Evolutionary conservation across 192 early-diverging fungal genomes (phyloP).

Genomic region (Ramicandelaber brevisporus): DNA sequence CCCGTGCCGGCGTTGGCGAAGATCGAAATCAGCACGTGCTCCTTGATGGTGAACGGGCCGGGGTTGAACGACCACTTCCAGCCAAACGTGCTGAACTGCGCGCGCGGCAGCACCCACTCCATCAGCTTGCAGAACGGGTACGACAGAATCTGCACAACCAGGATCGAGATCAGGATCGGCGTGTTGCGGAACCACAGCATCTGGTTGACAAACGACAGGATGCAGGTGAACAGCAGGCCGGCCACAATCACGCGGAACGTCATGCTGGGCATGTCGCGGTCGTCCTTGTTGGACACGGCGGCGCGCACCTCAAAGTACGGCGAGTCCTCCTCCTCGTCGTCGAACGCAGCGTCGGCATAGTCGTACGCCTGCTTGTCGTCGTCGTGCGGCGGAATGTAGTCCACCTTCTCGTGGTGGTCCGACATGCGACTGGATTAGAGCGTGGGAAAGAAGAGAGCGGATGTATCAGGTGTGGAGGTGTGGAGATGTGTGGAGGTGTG

Average conservation of each 20-base stretch:
- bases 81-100: conserved; percentile 6
- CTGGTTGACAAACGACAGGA: conserved; percentile 13
- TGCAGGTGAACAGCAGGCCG: conserved; percentile 2
- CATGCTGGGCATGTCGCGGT: conserved; percentile 20
- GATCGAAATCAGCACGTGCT: conserved; percentile 43
- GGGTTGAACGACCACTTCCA: conserved; percentile 24
- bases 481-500: no score
- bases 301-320: conserved; percentile 28
- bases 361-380: no score
- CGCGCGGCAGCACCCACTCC: conserved; percentile 1
- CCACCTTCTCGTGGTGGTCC: no score
- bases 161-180: conserved; percentile 7
- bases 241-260: conserved; percentile 35
- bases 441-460: no score
- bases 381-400: no score
- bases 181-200: conserved; percentile 12
- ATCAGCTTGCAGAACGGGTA: conserved; percentile 2
- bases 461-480: no score
- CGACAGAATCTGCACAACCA: conserved; percentile 1
- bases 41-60: conserved; percentile 53
- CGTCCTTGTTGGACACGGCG: conserved; percentile 23
- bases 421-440: no score
- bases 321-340: no score
- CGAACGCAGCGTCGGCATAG: no score
- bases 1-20: conserved; percentile 38